phyloP scores from a whole-genome alignment of 2,329 filamentous ascomycete species.

The Beauveria scarabaeidicola region DNA sequence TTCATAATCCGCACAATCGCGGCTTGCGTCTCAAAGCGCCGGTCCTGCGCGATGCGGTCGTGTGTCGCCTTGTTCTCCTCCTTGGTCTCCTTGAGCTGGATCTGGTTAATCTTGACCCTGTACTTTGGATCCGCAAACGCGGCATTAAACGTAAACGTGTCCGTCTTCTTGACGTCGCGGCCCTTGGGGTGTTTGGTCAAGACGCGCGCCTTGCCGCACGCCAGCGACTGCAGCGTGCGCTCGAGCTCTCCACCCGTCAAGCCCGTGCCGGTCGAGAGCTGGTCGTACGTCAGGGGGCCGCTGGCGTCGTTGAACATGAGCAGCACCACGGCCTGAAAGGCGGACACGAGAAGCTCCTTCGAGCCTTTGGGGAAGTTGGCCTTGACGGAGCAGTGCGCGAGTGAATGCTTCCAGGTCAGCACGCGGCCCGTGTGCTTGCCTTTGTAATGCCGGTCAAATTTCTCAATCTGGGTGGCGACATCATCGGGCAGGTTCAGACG shows the following conservation, averaged over 20 bases:
- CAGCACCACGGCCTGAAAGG: constrained; percentile 85
- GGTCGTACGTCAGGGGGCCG: constrained; percentile 62
- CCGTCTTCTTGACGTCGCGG: constrained; percentile 66
- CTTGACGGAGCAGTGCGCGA: constrained; percentile 84
- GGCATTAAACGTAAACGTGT: constrained; percentile 78
- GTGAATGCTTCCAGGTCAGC: constrained; percentile 82
- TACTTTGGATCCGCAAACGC: constrained; percentile 73
- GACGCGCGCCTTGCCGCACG: constrained; percentile 81
- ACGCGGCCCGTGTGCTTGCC: constrained; percentile 81
- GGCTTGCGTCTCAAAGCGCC: constrained; percentile 94
- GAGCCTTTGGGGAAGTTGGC: constrained; percentile 69
- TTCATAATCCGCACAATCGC: constrained; percentile 98
- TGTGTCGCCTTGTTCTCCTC: constrained; percentile 93
- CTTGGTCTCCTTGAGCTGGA: constrained; percentile 91
- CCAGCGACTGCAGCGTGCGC: constrained; percentile 88
- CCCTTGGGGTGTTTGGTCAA: constrained; percentile 79
- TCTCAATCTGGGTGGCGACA: constrained; percentile 66
- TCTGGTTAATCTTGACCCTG: constrained; percentile 96
- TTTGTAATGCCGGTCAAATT: constrained; percentile 81
- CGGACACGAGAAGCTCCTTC: constrained; percentile 86
- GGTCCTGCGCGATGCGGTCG: constrained; percentile 77
- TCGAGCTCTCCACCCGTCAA: constrained; percentile 71
- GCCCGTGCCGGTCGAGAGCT: constrained; percentile 66
- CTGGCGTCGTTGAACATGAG: constrained; percentile 73
- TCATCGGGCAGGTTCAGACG: constrained; percentile 64